Conservation (phyloP, 306 rosid genomes). For the Malus domestica region DNA sequence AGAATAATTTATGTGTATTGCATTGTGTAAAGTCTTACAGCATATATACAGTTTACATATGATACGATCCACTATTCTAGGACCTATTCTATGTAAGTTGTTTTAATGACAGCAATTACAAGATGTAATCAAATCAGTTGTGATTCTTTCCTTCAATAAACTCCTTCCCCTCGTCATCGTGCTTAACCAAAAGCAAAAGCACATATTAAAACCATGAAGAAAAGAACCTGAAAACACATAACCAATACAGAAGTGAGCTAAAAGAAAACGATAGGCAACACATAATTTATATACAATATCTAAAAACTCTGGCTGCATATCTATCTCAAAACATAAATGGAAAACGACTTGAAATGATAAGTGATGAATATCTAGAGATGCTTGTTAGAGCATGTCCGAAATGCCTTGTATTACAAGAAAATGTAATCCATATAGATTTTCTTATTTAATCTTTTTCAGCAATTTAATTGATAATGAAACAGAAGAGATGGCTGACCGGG, state of each 20-base stretch:
- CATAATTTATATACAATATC: too few species aligned
- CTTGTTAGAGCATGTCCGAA: background rate
- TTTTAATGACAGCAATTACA: too few species aligned
- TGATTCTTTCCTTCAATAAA: slow-evolving; percentile 4
- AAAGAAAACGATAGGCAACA: slow-evolving; percentile 1
- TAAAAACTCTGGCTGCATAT: too few species aligned
- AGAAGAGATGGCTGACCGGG: too few species aligned
- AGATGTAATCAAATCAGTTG: too few species aligned
- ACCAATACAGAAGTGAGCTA: slow-evolving; percentile 14
- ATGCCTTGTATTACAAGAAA: background rate
- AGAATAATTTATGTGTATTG: too few species aligned
- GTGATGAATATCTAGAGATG: background rate
- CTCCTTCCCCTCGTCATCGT: slow-evolving; percentile 75
- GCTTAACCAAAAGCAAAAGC: slow-evolving; percentile 77
- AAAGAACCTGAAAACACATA: slow-evolving; percentile 57
- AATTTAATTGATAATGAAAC: background rate
- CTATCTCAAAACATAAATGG: background rate
- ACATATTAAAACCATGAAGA: slow-evolving; percentile 92
- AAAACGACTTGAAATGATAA: background rate
- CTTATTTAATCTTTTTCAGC: background rate
- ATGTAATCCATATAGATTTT: background rate
- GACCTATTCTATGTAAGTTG: too few species aligned
- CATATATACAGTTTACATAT: too few species aligned
- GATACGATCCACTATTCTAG: too few species aligned
- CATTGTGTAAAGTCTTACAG: too few species aligned